These are phyloP conservation scores for Colletotrichum sp. DNA, from an alignment of 2,329 filamentous ascomycete genomes.

Conservation along the genomic window DNA sequence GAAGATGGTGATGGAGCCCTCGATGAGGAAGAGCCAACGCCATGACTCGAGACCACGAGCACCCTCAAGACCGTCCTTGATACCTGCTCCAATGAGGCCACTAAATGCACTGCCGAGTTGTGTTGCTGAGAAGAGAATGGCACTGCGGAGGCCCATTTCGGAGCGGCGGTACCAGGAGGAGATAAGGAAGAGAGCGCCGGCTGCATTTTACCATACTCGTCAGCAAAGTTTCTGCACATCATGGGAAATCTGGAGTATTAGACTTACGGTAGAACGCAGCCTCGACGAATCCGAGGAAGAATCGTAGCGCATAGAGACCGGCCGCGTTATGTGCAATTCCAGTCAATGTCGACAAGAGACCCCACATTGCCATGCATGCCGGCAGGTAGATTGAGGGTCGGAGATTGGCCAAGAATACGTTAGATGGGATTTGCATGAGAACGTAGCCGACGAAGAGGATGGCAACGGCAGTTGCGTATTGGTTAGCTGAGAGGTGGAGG, in stretches of 20 bases:
- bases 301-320: slow-evolving; percentile 69
- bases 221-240: background rate
- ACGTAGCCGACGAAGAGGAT: slow-evolving; percentile 24
- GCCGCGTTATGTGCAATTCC: background rate
- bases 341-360: background rate
- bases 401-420: slow-evolving; percentile 32
- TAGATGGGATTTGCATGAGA: slow-evolving; percentile 33
- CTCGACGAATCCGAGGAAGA: slow-evolving; percentile 68
- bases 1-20: slow-evolving; percentile 44
- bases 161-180: slow-evolving; percentile 47
- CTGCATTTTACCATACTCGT: slow-evolving; percentile 30
- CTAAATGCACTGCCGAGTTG: slow-evolving; percentile 34
- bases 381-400: slow-evolving; percentile 36
- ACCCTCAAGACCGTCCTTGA: slow-evolving; percentile 46
- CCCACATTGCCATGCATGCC: slow-evolving; percentile 38
- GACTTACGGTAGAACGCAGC: background rate
- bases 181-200: slow-evolving; percentile 50
- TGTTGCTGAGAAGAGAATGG: slow-evolving; percentile 34
- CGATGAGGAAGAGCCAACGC: slow-evolving; percentile 56
- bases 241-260: background rate
- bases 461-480: background rate
- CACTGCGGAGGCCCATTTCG: slow-evolving; percentile 50
- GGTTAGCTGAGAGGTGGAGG: background rate
- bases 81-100: slow-evolving; percentile 30
- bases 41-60: slow-evolving; percentile 49